These are phyloP conservation scores for Volvox carteri DNA, from an alignment of 163 green algal species.

Conservation along the genomic window DNA sequence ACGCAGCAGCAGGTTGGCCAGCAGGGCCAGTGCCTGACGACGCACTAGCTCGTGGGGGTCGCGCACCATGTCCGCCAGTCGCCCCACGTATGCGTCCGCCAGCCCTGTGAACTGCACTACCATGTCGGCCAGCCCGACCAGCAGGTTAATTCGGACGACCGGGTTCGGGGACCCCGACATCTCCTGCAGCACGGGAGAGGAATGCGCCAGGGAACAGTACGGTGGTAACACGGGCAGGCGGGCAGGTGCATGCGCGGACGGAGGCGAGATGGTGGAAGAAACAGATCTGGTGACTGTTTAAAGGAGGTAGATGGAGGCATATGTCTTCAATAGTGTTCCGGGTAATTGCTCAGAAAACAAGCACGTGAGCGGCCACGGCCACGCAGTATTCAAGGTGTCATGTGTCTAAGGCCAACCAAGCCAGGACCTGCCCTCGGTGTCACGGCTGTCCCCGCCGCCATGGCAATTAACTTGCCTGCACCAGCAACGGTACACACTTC, in stretches of 20 bases:
- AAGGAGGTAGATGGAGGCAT: too few species aligned
- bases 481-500: constrained; percentile 84
- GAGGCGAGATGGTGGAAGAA: too few species aligned
- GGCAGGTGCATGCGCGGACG: too few species aligned
- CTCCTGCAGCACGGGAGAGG: constrained; percentile 71
- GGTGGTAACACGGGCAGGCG: too few species aligned
- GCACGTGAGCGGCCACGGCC: too few species aligned
- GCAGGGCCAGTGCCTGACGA: constrained; percentile 80
- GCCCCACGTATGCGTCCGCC: constrained; percentile 84
- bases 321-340: too few species aligned
- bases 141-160: constrained; percentile 91
- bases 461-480: constrained; percentile 81
- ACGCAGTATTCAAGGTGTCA: too few species aligned
- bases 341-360: too few species aligned
- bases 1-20: constrained; percentile 87
- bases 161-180: constrained; percentile 70
- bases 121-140: constrained; percentile 91
- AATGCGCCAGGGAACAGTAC: neutral
- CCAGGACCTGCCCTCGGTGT: too few species aligned
- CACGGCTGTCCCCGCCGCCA: too few species aligned
- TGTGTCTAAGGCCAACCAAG: too few species aligned
- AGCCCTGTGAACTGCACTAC: constrained; percentile 86
- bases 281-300: too few species aligned
- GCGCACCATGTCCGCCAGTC: constrained; percentile 81
- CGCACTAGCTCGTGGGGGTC: constrained; percentile 88